Percentiles rank a stretch among this genome's conserved stretches.
phyloP scores from a whole-genome alignment of 2,329 filamentous ascomycete genomes.

The Thielaviopsis musarum region DNA sequence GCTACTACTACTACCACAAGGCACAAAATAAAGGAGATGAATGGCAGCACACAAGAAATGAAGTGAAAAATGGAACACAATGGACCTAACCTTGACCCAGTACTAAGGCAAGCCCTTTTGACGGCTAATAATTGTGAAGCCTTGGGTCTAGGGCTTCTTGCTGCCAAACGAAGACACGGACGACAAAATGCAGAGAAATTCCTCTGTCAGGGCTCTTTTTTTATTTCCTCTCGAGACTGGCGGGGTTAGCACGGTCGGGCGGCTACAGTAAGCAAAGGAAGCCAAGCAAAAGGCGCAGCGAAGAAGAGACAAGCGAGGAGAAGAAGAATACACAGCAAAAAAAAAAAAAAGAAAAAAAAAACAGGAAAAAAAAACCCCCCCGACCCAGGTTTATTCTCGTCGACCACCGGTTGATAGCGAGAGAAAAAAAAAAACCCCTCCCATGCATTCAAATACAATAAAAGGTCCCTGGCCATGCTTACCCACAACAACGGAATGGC shows the following conservation, averaged over 20 bases:
- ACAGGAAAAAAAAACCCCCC: too few species aligned
- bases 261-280: not conserved
- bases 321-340: too few species aligned
- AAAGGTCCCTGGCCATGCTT: not conserved
- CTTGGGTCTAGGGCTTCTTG: too few species aligned
- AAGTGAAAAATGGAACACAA: not conserved
- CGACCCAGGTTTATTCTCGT: not conserved
- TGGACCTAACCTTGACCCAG: not conserved
- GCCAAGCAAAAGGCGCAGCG: not conserved
- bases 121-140: too few species aligned
- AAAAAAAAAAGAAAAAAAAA: too few species aligned
- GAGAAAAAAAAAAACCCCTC: too few species aligned
- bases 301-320: too few species aligned
- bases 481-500: not conserved
- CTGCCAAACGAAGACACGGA: not conserved
- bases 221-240: not conserved
- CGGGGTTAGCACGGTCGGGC: constrained; percentile 4
- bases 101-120: not conserved
- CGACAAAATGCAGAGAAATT: not conserved
- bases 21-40: not conserved
- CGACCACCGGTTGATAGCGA: too few species aligned
- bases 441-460: not conserved
- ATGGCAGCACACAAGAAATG: not conserved
- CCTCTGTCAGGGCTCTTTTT: not conserved
- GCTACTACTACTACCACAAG: not conserved